A percentile compares a stretch with the other conserved stretches of the same genome.
Conservation (phyloP, 1,139 yeast species). For the Pichia sp. region DNA sequence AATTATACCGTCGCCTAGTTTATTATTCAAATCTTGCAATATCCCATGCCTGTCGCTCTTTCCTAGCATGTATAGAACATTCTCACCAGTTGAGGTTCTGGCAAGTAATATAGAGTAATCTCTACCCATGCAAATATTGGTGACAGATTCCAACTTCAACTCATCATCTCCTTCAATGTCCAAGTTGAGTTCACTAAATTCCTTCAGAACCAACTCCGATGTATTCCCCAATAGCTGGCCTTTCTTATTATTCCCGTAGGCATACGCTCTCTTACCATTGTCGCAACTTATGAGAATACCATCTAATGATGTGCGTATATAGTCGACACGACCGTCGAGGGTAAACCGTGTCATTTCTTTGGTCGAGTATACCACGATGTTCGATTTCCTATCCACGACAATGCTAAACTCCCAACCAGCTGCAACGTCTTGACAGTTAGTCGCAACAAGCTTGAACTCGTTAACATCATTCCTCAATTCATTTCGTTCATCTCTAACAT, state of each 20-base stretch:
- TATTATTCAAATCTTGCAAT: neutral
- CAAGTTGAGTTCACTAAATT: constrained; percentile 12
- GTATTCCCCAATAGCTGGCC: constrained; percentile 50
- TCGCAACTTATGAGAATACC: constrained; percentile 40
- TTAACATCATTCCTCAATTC: no score
- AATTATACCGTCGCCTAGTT: neutral
- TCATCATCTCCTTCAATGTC: constrained; percentile 3
- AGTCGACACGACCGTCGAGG: no score
- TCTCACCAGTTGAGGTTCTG: no score
- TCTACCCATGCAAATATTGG: constrained; percentile 31
- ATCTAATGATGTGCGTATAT: constrained; percentile 40
- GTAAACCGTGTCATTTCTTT: no score
- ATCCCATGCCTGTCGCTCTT: constrained; percentile 8
- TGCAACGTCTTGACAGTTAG: neutral
- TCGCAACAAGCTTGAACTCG: no score
- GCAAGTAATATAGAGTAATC: constrained; percentile 34
- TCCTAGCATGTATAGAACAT: constrained; percentile 4
- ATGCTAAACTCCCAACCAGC: constrained; percentile 6
- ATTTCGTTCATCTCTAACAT: no score
- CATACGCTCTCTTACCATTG: constrained; percentile 39
- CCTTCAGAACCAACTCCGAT: constrained; percentile 16
- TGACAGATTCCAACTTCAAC: neutral
- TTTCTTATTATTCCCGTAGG: constrained; percentile 81
- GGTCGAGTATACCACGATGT: no score
- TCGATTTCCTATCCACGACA: no score